Evolutionary conservation across 2,329 filamentous ascomycete species (phyloP), one percentile per base, ranked within the genome.

Genomic region (Teratosphaeria epicoccoides): DNA sequence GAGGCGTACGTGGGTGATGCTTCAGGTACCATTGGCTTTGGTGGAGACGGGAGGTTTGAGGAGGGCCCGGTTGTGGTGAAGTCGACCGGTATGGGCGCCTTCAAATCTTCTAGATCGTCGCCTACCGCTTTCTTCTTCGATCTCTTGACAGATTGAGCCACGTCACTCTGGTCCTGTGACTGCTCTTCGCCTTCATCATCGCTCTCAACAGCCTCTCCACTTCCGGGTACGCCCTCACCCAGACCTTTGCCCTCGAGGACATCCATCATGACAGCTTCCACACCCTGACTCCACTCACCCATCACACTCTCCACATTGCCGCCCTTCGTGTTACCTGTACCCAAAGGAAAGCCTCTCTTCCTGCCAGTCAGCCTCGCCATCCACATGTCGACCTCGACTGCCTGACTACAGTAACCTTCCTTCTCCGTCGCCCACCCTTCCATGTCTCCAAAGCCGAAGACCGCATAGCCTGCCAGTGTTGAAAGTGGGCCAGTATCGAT

Each of bases 21-120:
- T 57, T 84, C 86, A 7, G 93, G 88, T 0, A 97, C 93, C 93
- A 98, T 98, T 65, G 95, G 87, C 68, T 96, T 96, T 48, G 79
- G 69, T 6, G 70, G 62, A 2, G 66, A 55, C 0, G 70, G 62
- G 2, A 73, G 79, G 24, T 73, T 67, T 22, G 69, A 73, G 1
- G 76, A 67, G 20, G 70, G 70, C 12, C 70, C 58, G 61, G 83
- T 83, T 0, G 85, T 87, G 1, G 87, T 93, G 62, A 96, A 97
- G 68, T 97, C 93, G 53, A 96, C 76, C 0, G 89, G 85, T 2
- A 95, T 74, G 4, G 84, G 75, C 37, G 76, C 63, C 33, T 64
- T 59, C 10, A 96, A 77, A 63, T 96, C 90, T 69, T 96, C 90
- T 7, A 96, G 75, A 62, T 96, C 90, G 52, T 85, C 83, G 17